Percentiles rank a stretch among this genome's conserved stretches.
These are phyloP conservation scores for Antrodiella citrinella DNA, from an alignment of 768 basidiomycete species.

Conservation along the genomic window DNA sequence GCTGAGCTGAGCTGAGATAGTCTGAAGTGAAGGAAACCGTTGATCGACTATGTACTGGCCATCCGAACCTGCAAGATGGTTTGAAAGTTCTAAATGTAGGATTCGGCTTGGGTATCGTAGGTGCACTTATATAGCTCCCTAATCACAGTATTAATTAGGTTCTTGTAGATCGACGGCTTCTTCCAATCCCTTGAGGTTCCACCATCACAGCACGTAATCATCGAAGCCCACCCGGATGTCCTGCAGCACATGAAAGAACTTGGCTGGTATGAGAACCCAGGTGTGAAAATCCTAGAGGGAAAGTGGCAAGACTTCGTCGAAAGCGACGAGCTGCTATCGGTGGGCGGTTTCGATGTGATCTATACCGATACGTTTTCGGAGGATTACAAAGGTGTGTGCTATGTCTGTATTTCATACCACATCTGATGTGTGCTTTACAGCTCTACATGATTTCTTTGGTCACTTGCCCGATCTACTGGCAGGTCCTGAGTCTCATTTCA, in stretches of 20 bases:
- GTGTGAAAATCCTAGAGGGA: constrained; percentile 77
- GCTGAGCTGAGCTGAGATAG: constrained; percentile 17
- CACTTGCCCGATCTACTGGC: constrained; percentile 68
- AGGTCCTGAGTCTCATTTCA: constrained; percentile 70
- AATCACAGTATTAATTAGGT: no score
- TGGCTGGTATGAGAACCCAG: constrained; percentile 73
- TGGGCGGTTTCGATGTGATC: constrained; percentile 79
- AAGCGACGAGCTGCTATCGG: constrained; percentile 42
- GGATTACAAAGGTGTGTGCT: constrained; percentile 52
- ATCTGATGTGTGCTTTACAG: constrained; percentile 21
- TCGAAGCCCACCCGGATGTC: constrained; percentile 92
- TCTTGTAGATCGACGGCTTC: constrained; percentile 65
- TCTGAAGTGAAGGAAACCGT: constrained; percentile 72
- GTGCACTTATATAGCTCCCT: neutral
- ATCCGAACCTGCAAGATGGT: constrained; percentile 35
- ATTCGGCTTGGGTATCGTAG: constrained; percentile 87
- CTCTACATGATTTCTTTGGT: constrained; percentile 77
- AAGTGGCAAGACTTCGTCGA: constrained; percentile 90
- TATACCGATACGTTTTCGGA: constrained; percentile 96
- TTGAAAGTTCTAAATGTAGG: constrained; percentile 83
- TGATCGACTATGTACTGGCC: constrained; percentile 44
- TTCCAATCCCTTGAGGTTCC: constrained; percentile 58
- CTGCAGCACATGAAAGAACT: constrained; percentile 66
- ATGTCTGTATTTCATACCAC: neutral
- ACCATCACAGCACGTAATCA: constrained; percentile 76